Evolutionary conservation across 1,284 basidiomycete species (phyloP), one percentile per base, ranked within the genome.

Genomic region (Termitomyces sp.): DNA sequence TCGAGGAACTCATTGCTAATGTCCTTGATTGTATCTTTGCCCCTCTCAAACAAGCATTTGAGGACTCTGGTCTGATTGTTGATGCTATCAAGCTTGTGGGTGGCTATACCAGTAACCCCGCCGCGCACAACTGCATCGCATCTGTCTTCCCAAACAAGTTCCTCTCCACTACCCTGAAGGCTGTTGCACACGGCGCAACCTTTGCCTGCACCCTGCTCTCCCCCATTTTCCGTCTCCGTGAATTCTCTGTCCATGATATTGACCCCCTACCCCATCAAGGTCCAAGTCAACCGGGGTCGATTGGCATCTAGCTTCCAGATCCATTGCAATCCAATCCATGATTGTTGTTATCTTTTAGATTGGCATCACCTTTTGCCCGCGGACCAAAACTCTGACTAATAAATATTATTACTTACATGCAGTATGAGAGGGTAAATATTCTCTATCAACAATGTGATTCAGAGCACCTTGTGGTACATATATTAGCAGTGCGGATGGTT

Each of bases 101-200:
- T 75, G 95, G 96, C 59, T 89, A 90, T 2, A 97, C 95, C 13
- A 93, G 95, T 80, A 88, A 98, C 63, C 96, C 95, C 61, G 90
- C 95, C 70, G 90, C 98, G 62, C 93, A 96, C 68, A 82, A 88
- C 59, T 84, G 93, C 67, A 90, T 99, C 69, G 88, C 91, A 72
- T 84, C 88, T 60, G 91, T 83, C 68, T 94, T 95, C 69, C 76
- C 72, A 26, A 87, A 89, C 57, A 93, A 92, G 72, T 60, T 72
- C 18, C 84, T 97, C 59, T 88, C 81, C 19, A 88, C 86, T 62
- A 97, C 94, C 44, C 85, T 95, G 67, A 97, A 97, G 75, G 93
- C 94, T 57, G 79, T 93, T 59, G 92, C 91, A 16, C 90, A 94
- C 48, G 94, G 94, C 54, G 90, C 93, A 46, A 96, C 94, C 49